Evolutionary conservation across 1,284 basidiomycete genomes (phyloP).

Genomic region (Trichosporon sp.): DNA sequence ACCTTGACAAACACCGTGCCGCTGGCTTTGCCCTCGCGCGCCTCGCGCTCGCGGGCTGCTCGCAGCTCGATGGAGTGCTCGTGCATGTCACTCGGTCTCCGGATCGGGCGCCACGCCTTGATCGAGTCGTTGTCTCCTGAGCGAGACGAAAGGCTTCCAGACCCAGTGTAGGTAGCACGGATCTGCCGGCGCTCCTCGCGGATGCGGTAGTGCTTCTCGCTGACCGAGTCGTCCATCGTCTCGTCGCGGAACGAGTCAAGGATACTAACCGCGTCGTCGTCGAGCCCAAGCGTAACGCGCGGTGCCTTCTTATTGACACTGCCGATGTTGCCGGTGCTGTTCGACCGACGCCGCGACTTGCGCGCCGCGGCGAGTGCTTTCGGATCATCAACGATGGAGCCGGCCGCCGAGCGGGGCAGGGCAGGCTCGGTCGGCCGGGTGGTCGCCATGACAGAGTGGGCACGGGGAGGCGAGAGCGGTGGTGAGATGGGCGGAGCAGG

Average conservation of each 20-base stretch:
- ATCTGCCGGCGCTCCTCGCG: constrained; percentile 62
- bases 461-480: not conserved
- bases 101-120: constrained; percentile 79
- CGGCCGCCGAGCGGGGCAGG: not conserved
- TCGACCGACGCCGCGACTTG: constrained; percentile 34
- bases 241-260: constrained; percentile 43
- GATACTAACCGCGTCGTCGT: constrained; percentile 35
- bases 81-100: constrained; percentile 90
- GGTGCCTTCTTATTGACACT: constrained; percentile 23
- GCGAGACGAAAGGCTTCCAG: constrained; percentile 55
- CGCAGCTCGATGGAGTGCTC: constrained; percentile 84
- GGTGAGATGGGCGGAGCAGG: not conserved
- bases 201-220: constrained; percentile 57
- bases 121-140: constrained; percentile 67
- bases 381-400: constrained; percentile 12
- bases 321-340: constrained; percentile 39
- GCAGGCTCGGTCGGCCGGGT: not conserved
- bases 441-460: not conserved
- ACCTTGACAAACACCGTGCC: constrained; percentile 95
- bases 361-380: constrained; percentile 13
- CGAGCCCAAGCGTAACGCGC: constrained; percentile 39
- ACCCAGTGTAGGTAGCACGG: constrained; percentile 64
- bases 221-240: constrained; percentile 31
- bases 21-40: constrained; percentile 65
- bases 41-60: constrained; percentile 67